Base-by-base conservation (phyloP, 805 yeast genomes). In the Torulaspora franciscae region DNA sequence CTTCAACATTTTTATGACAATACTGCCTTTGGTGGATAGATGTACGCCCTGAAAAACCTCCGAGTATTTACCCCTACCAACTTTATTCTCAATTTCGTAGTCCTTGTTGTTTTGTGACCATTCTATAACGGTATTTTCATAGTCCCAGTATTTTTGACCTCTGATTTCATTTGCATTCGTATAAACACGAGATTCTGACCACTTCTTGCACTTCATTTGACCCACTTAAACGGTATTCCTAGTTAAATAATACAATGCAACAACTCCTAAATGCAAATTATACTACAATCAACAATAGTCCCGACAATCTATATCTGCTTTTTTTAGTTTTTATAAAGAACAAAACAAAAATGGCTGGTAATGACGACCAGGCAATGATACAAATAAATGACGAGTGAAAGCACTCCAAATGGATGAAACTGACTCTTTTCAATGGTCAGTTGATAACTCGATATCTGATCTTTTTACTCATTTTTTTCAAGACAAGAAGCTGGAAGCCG, bases 21-120 rank as follows among this genome's bases (percentile, higher is more conserved):
- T 84, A 34, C 74, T 72, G 46, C 72, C 75, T 43, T 78, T 80
- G 51, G 77, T 77, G 43, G 77, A 71, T 40, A 85, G 70, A 60
- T 85, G 83, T 35, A 82, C 74, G 24, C 96, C 96, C 62, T 81
- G 84, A 63, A 90, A 90, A 25, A 90, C 97, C 65, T 90, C 97
- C n/a, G 95, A 83, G 67, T 89, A 90, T 69, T 87, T 90, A 22
- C 97, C 97, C 46, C 96, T 76, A 10, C 97, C 97, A 14, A 90
- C 83, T 66, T 89, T 87, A 50, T 76, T 74, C 43, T 85, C 77
- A 49, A 90, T 84, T 64, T 90, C 97, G 61, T 83, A 84, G 58
- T 79, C 68, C 42, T 68, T 66, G 42, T 64, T 74, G 44, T 75
- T 75, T 6, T 71, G 60, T 2, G 85, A 82, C 86, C 86, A 82